Percentiles rank a stretch among this genome's conserved stretches.
These are phyloP conservation scores for Pisolithus thermaeus DNA, from an alignment of 1,284 basidiomycete genomes.

Conservation along the genomic window DNA sequence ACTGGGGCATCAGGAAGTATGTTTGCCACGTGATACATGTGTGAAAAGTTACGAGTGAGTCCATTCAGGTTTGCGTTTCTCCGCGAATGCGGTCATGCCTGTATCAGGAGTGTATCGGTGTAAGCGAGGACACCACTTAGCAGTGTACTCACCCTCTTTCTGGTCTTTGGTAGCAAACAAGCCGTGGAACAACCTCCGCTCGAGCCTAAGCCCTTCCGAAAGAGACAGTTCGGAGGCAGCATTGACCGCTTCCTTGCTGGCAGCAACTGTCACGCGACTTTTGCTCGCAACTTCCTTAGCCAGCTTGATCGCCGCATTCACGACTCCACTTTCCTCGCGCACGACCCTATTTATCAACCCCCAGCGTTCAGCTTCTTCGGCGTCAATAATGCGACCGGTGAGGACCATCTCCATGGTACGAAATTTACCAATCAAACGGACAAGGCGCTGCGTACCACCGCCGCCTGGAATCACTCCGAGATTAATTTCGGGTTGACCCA, in stretches of 20 bases:
- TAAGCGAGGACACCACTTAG: background rate
- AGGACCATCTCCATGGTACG: conserved; percentile 94
- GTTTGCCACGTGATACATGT: background rate
- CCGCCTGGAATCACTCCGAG: conserved; percentile 94
- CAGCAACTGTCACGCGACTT: conserved; percentile 81
- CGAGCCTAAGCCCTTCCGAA: conserved; percentile 80
- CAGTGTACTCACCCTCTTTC: conserved; percentile 75
- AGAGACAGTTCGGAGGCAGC: conserved; percentile 83
- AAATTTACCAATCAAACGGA: conserved; percentile 86
- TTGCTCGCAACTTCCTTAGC: conserved; percentile 81
- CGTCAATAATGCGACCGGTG: conserved; percentile 79
- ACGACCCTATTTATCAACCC: conserved; percentile 83
- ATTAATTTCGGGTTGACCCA: conserved; percentile 97
- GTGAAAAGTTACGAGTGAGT: conserved; percentile 38
- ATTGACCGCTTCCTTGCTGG: conserved; percentile 95
- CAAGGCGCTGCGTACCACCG: conserved; percentile 81
- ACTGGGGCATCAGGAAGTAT: background rate
- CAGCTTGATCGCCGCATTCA: conserved; percentile 85
- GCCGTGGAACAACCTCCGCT: conserved; percentile 88
- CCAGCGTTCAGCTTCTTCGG: conserved; percentile 83
- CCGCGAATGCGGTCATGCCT: conserved; percentile 97
- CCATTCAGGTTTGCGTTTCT: conserved; percentile 91
- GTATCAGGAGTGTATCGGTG: conserved; percentile 3
- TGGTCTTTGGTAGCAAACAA: conserved; percentile 95
- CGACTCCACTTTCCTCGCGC: conserved; percentile 70